Conservation (phyloP, 2,329 filamentous ascomycete genomes). For the Paramyrothecium roridum region DNA sequence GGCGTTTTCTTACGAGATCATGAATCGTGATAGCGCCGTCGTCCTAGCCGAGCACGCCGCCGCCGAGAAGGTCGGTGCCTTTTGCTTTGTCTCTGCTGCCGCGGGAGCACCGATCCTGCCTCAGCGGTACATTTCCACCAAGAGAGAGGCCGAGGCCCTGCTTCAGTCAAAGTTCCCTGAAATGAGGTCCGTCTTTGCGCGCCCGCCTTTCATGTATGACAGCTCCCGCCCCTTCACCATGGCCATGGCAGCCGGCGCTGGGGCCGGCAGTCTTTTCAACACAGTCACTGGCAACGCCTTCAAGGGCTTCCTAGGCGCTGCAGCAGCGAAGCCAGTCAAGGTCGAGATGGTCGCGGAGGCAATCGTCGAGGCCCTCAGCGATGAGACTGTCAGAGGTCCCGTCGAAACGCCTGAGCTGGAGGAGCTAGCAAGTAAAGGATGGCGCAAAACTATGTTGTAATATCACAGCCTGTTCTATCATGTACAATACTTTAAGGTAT, state of each 20-base stretch:
- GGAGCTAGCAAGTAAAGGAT: conserved; percentile 73
- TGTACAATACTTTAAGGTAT: conserved; percentile 22
- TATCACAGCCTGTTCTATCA: background rate
- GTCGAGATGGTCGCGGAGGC: conserved; percentile 86
- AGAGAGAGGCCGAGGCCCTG: conserved; percentile 80
- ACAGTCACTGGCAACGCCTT: conserved; percentile 72
- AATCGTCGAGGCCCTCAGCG: conserved; percentile 79
- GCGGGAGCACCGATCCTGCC: conserved; percentile 84
- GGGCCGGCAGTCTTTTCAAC: conserved; percentile 74
- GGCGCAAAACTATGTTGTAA: conserved; percentile 89
- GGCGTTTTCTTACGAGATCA: conserved; percentile 90
- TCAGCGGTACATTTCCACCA: conserved; percentile 81
- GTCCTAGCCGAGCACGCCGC: conserved; percentile 75
- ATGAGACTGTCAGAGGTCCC: conserved; percentile 68
- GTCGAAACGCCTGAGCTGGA: conserved; percentile 81
- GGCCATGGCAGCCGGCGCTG: conserved; percentile 76
- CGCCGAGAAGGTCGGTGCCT: conserved; percentile 61
- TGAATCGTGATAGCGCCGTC: conserved; percentile 91
- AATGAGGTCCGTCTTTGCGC: conserved; percentile 77
- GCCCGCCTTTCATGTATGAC: conserved; percentile 89
- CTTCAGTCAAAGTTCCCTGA: conserved; percentile 70
- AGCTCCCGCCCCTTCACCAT: conserved; percentile 76
- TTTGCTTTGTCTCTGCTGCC: conserved; percentile 86
- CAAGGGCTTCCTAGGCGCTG: conserved; percentile 74
- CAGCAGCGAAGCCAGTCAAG: conserved; percentile 81